Evolutionary conservation across 2,329 filamentous ascomycete species (phyloP).

Genomic region (Furcasterigmium sp.): DNA sequence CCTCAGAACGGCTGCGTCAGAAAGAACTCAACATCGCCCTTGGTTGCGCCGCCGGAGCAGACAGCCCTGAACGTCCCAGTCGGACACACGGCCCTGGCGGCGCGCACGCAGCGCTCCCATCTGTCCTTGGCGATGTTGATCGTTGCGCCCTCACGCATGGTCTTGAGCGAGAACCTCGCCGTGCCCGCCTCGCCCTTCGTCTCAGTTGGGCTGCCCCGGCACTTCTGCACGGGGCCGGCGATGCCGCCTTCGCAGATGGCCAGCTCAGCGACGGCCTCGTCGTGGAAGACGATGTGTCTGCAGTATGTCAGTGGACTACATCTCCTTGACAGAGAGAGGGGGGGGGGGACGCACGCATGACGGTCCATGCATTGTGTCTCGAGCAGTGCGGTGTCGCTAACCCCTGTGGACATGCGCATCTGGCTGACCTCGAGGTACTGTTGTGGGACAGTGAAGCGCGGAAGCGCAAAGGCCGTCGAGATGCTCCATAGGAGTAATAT

Average conservation of each 20-base stretch:
- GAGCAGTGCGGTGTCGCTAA: slow-evolving; percentile 35
- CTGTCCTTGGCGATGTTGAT: slow-evolving; percentile 48
- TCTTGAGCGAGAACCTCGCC: slow-evolving; percentile 40
- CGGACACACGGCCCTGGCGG: slow-evolving; percentile 44
- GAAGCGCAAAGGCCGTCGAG: slow-evolving; percentile 25
- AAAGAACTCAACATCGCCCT: slow-evolving; percentile 38
- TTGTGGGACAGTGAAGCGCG: slow-evolving; percentile 30
- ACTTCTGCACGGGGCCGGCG: slow-evolving; percentile 37
- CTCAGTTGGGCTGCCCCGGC: slow-evolving; percentile 34
- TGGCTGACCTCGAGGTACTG: slow-evolving; percentile 39
- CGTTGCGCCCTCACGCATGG: slow-evolving; percentile 33
- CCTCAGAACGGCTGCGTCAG: slow-evolving; percentile 13
- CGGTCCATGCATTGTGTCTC: slow-evolving; percentile 34
- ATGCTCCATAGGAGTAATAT: slow-evolving; percentile 24
- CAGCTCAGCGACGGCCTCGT: slow-evolving; percentile 41
- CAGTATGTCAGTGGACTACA: slow-evolving; percentile 4
- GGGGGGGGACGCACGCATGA: slow-evolving; percentile 26
- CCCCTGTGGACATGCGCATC: slow-evolving; percentile 28
- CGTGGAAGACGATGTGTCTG: slow-evolving; percentile 39
- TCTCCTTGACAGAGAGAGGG: background rate
- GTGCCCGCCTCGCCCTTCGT: slow-evolving; percentile 41
- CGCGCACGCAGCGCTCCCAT: slow-evolving; percentile 50
- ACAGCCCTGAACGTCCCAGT: slow-evolving; percentile 40
- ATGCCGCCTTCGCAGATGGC: slow-evolving; percentile 45
- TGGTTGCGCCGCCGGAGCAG: slow-evolving; percentile 42